Evolutionary conservation across 2,329 filamentous ascomycete species (phyloP).

Genomic region (Huntiella decipiens): DNA sequence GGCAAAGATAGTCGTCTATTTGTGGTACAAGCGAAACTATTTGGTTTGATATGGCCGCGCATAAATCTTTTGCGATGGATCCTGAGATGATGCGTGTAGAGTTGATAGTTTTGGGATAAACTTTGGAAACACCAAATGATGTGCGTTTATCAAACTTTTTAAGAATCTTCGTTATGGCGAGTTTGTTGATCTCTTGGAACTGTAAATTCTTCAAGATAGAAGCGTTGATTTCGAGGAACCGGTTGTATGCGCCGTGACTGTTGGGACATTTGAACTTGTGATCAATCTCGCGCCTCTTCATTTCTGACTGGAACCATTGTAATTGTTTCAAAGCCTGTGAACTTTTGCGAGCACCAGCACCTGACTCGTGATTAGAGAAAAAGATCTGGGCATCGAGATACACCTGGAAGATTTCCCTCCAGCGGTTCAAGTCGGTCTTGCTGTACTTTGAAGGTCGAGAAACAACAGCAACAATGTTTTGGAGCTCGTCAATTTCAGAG

Average conservation of each 20-base stretch:
- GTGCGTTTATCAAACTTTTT: slow-evolving; percentile 88
- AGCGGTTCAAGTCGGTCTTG: slow-evolving; percentile 50
- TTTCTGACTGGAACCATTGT: slow-evolving; percentile 51
- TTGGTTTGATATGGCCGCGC: slow-evolving; percentile 52
- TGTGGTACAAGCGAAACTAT: slow-evolving; percentile 59
- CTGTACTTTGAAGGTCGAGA: slow-evolving; percentile 44
- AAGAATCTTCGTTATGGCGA: slow-evolving; percentile 62
- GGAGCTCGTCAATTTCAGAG: slow-evolving; percentile 42
- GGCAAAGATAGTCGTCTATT: slow-evolving; percentile 68
- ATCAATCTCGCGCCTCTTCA: slow-evolving; percentile 39
- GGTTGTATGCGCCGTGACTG: slow-evolving; percentile 43
- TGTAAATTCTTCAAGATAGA: slow-evolving; percentile 60
- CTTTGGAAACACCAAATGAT: slow-evolving; percentile 45
- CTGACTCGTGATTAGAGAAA: slow-evolving; percentile 56
- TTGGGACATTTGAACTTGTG: slow-evolving; percentile 45
- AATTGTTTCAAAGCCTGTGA: slow-evolving; percentile 47
- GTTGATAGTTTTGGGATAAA: slow-evolving; percentile 39
- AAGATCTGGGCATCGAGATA: slow-evolving; percentile 68
- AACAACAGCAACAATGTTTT: slow-evolving; percentile 42
- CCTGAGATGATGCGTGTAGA: slow-evolving; percentile 43
- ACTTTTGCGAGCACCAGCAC: slow-evolving; percentile 49
- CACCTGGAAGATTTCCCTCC: slow-evolving; percentile 65
- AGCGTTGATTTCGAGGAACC: slow-evolving; percentile 55
- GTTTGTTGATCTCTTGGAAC: slow-evolving; percentile 69
- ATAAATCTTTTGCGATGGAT: slow-evolving; percentile 55